A percentile compares a stretch with the other conserved stretches of the same genome.
phyloP scores from a whole-genome alignment of 208 protist genomes.

The Herpetomonas tarakana region DNA sequence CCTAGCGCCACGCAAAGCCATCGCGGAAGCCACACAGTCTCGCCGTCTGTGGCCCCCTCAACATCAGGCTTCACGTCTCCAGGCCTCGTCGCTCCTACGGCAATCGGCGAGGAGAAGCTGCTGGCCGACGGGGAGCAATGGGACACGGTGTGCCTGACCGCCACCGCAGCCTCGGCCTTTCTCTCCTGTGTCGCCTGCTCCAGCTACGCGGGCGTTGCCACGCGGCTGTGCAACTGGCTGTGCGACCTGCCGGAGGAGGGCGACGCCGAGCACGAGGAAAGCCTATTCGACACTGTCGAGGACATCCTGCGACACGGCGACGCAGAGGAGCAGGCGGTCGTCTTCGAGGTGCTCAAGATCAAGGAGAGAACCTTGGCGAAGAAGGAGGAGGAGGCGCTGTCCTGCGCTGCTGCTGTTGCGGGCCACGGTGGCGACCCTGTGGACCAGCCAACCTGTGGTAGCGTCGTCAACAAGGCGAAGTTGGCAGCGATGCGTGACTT shows the following conservation, averaged over 20 bases:
- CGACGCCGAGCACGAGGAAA: background rate
- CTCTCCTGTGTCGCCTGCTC: conserved; percentile 20
- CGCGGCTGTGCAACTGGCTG: conserved; percentile 35
- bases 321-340: conserved; percentile 22
- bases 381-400: conserved; percentile 5
- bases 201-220: conserved; percentile 16
- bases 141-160: conserved; percentile 30
- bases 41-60: background rate
- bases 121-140: conserved; percentile 6
- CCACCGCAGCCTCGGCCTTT: conserved; percentile 25
- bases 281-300: conserved; percentile 9
- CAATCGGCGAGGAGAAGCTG: background rate
- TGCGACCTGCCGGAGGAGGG: conserved; percentile 17
- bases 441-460: background rate
- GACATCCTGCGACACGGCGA: background rate
- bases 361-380: conserved; percentile 9
- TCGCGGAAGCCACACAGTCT: background rate
- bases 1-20: background rate
- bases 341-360: conserved; percentile 24
- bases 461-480: background rate
- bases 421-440: background rate
- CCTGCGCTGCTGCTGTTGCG: background rate
- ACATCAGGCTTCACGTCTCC: background rate
- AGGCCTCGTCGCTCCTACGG: background rate
- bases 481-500: background rate